Conservation (phyloP, 163 green algal genomes). For the Botryococcus braunii region DNA sequence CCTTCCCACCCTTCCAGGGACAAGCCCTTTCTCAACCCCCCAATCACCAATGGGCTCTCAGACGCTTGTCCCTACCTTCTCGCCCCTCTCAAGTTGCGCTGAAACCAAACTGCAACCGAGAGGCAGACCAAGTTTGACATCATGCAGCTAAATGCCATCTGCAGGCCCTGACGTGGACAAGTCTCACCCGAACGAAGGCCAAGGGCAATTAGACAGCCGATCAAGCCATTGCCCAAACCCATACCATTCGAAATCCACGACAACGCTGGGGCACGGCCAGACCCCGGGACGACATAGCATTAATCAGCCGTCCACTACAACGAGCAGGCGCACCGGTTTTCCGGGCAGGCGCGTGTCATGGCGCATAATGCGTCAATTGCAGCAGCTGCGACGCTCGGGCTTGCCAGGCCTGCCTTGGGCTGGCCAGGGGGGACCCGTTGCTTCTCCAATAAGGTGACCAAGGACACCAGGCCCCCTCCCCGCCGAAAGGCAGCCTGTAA, state of each 20-base stretch:
- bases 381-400: neutral
- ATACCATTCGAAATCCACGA: neutral
- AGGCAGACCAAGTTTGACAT: neutral
- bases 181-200: neutral
- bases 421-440: neutral
- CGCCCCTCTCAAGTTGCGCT: too few species aligned
- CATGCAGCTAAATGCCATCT: neutral
- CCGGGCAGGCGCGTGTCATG: conserved; percentile 7
- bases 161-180: neutral
- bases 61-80: too few species aligned
- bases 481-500: conserved; percentile 6
- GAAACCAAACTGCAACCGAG: too few species aligned
- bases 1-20: too few species aligned
- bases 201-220: neutral
- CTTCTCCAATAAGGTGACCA: conserved; percentile 1
- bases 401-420: neutral
- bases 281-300: neutral
- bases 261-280: neutral
- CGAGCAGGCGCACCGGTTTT: neutral
- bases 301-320: neutral
- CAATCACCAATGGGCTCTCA: too few species aligned
- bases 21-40: too few species aligned
- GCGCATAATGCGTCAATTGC: conserved; percentile 6
- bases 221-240: neutral
- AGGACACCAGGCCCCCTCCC: conserved; percentile 4